Evolutionary conservation across 73 alveolate species (phyloP).

Genomic region (Symbiodinium pilosum): DNA sequence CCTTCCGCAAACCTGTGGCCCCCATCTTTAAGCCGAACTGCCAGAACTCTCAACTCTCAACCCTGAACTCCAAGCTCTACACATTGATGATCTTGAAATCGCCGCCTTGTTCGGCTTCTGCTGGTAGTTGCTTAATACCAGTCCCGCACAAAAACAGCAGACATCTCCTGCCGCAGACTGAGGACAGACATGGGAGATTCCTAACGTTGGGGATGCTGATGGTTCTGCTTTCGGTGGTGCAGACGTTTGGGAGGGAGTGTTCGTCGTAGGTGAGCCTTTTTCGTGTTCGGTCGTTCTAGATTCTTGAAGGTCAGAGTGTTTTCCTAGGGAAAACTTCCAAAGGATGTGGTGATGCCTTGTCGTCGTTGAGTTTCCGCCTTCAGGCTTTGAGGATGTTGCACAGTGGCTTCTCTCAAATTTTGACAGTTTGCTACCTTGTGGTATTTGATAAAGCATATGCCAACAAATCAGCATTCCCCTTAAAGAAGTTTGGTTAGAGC

Average conservation of each 20-base stretch:
- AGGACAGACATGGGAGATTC: no score
- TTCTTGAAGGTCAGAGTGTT: not conserved
- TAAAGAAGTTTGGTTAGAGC: no score
- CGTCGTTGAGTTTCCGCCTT: no score
- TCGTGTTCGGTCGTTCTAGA: not conserved
- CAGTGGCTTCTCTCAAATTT: no score
- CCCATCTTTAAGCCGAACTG: not conserved
- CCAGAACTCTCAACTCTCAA: not conserved
- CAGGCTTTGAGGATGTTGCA: no score
- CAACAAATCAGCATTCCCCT: no score
- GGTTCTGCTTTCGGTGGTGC: not conserved
- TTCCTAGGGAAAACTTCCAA: not conserved
- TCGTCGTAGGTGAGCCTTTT: not conserved
- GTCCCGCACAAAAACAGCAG: not conserved
- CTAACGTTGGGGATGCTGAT: no score
- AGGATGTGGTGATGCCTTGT: not conserved
- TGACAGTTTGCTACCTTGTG: no score
- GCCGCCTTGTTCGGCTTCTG: not conserved
- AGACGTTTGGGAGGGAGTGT: not conserved
- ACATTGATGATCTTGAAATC: not conserved
- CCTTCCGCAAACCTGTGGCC: not conserved
- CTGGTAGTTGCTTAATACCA: not conserved
- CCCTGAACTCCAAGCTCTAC: not conserved
- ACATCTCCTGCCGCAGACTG: not conserved
- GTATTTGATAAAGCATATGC: no score